Percentiles rank a stretch among this genome's conserved stretches.
These are phyloP conservation scores for Corniculantispora saksenae DNA, from an alignment of 2,329 filamentous ascomycete genomes.

Conservation along the genomic window DNA sequence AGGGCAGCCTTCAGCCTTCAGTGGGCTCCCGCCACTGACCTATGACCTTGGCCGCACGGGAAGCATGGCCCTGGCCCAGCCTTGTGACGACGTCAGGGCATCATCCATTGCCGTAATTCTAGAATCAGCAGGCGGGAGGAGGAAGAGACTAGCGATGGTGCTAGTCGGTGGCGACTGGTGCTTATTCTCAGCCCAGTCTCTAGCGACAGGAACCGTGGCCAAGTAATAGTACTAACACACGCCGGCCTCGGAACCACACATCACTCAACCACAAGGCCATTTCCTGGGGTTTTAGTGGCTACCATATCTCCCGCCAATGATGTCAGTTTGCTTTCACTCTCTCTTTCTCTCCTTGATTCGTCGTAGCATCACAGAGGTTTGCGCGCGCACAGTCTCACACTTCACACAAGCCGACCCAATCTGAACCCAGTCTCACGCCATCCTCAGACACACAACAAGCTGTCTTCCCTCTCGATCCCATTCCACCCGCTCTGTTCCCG, in stretches of 20 bases:
- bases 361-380: too few species aligned
- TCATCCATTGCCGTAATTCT: neutral
- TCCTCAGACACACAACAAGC: neutral
- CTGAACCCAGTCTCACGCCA: too few species aligned
- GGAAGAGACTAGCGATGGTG: neutral
- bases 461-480: neutral
- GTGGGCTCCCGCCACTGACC: too few species aligned
- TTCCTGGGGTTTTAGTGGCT: constrained; percentile 35
- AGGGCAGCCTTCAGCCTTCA: too few species aligned
- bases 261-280: constrained; percentile 29
- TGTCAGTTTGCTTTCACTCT: too few species aligned
- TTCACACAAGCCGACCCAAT: too few species aligned
- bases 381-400: too few species aligned
- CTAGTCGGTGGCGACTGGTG: neutral
- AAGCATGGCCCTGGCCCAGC: neutral
- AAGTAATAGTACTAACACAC: neutral
- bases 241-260: neutral
- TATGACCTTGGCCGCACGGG: neutral
- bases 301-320: too few species aligned
- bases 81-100: neutral
- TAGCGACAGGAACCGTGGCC: too few species aligned
- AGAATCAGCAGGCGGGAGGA: too few species aligned
- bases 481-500: neutral
- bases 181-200: neutral
- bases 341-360: neutral